Conservation (phyloP, 169 alveolate genomes). For the Babesia caballi region DNA sequence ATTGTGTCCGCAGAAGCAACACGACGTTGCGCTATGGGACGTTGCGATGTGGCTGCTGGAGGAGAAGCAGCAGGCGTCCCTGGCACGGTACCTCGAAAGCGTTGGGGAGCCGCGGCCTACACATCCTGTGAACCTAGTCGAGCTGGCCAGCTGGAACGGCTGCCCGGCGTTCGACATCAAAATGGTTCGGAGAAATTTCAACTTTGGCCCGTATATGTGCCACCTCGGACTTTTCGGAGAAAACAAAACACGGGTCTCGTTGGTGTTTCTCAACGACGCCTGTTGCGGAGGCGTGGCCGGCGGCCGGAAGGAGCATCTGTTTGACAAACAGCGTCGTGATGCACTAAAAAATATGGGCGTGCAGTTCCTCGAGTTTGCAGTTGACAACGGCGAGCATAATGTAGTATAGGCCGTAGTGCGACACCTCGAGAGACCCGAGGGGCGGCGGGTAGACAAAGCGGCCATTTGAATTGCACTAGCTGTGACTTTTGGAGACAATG, state of each 20-base stretch:
- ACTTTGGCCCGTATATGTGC: slow-evolving; percentile 56
- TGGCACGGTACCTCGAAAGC: slow-evolving; percentile 10
- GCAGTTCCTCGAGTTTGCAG: slow-evolving; percentile 2
- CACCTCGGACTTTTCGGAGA: slow-evolving; percentile 21
- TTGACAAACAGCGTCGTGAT: background rate
- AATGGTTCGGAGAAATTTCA: slow-evolving; percentile 1
- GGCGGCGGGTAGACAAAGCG: too few relatives aligned
- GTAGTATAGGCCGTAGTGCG: background rate
- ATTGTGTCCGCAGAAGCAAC: background rate
- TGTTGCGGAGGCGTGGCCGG: background rate
- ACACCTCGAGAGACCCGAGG: too few relatives aligned
- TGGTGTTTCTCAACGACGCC: background rate
- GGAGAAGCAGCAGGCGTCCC: background rate
- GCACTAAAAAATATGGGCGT: slow-evolving; percentile 10
- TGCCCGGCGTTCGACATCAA: slow-evolving; percentile 3
- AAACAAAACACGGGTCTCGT: background rate
- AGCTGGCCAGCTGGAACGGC: slow-evolving; percentile 9
- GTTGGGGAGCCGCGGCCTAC: background rate
- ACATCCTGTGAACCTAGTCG: background rate
- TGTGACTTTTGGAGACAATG: too few relatives aligned
- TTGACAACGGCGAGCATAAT: background rate
- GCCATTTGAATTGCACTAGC: too few relatives aligned
- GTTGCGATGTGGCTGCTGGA: slow-evolving; percentile 34
- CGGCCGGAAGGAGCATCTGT: background rate
- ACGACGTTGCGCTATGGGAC: background rate